These are phyloP conservation scores for Narthecium ossifragum DNA, from an alignment of 106 monocot genomes.

Conservation along the genomic window DNA sequence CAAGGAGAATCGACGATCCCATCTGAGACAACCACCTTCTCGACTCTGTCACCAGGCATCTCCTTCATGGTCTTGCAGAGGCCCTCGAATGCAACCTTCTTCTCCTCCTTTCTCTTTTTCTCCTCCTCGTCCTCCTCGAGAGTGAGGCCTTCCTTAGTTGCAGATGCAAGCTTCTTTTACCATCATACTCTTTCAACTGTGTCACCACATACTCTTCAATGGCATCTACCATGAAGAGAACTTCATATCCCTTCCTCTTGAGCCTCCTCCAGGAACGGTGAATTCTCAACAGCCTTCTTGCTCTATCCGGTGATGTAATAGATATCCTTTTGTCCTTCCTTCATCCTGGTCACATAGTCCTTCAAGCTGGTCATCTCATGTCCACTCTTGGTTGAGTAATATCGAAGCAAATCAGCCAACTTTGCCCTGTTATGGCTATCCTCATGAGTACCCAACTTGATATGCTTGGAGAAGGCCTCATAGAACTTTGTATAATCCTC, in stretches of 20 bases:
- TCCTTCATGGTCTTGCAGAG: conserved; percentile 15
- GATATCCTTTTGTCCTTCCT: conserved; percentile 15
- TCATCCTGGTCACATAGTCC: conserved; percentile 17
- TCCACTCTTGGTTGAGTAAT: conserved; percentile 68
- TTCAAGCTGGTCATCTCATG: conserved; percentile 18
- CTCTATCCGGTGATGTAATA: conserved; percentile 70
- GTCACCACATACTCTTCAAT: conserved; percentile 74
- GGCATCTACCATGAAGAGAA: conserved; percentile 73
- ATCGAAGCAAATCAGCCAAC: conserved; percentile 7
- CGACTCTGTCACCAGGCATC: conserved; percentile 12
- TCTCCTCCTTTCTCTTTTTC: conserved; percentile 6
- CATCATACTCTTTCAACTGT: conserved; percentile 73
- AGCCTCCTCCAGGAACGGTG: conserved; percentile 10
- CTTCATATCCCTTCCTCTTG: conserved; percentile 48
- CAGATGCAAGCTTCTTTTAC: conserved; percentile 72
- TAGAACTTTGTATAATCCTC: conserved; percentile 81
- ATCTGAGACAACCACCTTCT: conserved; percentile 75
- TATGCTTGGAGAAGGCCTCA: conserved; percentile 80
- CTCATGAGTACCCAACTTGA: conserved; percentile 56
- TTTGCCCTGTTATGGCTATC: conserved; percentile 1
- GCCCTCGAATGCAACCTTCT: conserved; percentile 2
- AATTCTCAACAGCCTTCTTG: conserved; percentile 17
- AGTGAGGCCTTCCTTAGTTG: conserved; percentile 69
- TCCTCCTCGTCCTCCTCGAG: conserved; percentile 60
- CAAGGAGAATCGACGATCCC: conserved; percentile 73